These are phyloP conservation scores for Backusella macrospora DNA, from an alignment of 192 early-diverging fungal genomes.

Conservation along the genomic window DNA sequence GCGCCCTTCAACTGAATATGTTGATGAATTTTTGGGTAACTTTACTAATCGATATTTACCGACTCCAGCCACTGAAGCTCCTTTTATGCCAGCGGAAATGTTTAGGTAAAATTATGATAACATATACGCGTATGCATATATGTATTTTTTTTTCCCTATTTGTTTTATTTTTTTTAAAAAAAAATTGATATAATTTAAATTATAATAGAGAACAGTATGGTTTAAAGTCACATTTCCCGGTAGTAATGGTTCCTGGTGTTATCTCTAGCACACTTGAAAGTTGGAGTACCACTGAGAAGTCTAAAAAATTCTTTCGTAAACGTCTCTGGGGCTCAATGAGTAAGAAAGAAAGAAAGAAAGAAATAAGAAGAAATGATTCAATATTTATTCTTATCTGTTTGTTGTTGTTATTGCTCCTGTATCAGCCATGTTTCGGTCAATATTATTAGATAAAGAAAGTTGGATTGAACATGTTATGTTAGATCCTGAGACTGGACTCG, in stretches of 20 bases:
- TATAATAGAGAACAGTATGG: constrained; percentile 43
- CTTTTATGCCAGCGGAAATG: constrained; percentile 51
- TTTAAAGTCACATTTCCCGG: constrained; percentile 52
- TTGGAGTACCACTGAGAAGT: constrained; percentile 81
- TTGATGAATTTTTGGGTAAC: constrained; percentile 74
- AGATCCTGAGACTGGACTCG: constrained; percentile 79
- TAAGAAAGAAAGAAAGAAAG: constrained; percentile 32
- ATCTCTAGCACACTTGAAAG: constrained; percentile 87
- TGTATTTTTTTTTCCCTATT: too few relatives aligned
- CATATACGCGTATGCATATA: too few relatives aligned
- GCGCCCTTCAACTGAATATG: constrained; percentile 62
- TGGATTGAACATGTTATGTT: constrained; percentile 86
- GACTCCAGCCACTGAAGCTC: constrained; percentile 44
- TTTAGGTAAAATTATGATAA: constrained; percentile 7
- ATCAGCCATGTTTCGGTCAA: constrained; percentile 78
- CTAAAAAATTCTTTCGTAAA: constrained; percentile 83
- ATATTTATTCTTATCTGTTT: neutral
- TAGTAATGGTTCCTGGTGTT: constrained; percentile 87
- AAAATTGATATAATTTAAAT: neutral
- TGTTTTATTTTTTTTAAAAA: neutral
- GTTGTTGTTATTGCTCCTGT: neutral
- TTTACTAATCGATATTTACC: constrained; percentile 56
- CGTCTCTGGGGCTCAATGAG: constrained; percentile 82
- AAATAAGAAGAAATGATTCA: neutral
- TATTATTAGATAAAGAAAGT: constrained; percentile 84